Evolutionary conservation across 1,284 basidiomycete species (phyloP), one percentile per base, ranked within the genome.

Genomic region (Coniferiporia weirii): DNA sequence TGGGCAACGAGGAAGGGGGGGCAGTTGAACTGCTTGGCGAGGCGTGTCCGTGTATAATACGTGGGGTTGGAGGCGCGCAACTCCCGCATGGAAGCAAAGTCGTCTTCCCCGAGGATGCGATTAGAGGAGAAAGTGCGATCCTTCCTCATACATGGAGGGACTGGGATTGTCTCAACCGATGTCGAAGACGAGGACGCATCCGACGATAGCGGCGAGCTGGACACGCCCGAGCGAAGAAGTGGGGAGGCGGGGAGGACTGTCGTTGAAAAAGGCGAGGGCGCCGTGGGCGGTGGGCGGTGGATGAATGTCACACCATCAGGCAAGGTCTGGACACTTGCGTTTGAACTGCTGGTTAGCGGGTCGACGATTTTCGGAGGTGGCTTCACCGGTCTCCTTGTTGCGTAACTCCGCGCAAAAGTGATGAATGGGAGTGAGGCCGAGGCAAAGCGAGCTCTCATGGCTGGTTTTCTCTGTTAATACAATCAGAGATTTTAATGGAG

Each of bases 231-330:
- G 5, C 69, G 71, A 12, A 91, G 77, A 2, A 91, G 75, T 0
- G 89, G 87, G 0, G 89, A 91, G 2, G 79, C 72, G 12, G 89
- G 89, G 13, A 78, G 75, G 8, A 82, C 82, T 1, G 82, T 84
- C 60, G 83, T 80, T 17, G 89, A 91, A 61, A 79, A 74, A 4
- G 88, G 87, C 13, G 87, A 78, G 4, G 86, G 84, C 8, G 82
- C 79, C 1, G 85, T 82, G 0, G 89, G 87, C 0, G 89, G 89
- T 27, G 87, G 87, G 47, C 89, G 84, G 69, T 88, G 87, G 61
- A 91, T 84, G 69, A 91, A 91, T 0, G 87, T 88, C 57, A 89
- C 69, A 61, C 76, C 73, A 57, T 82, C 82, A 3, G 78, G 71
- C 46, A 89, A 72, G 9, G 76, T 63, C n/a, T 80, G 80, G 64